phyloP scores from a whole-genome alignment of 306 rosid genomes.

The Boehmeria nivea region DNA sequence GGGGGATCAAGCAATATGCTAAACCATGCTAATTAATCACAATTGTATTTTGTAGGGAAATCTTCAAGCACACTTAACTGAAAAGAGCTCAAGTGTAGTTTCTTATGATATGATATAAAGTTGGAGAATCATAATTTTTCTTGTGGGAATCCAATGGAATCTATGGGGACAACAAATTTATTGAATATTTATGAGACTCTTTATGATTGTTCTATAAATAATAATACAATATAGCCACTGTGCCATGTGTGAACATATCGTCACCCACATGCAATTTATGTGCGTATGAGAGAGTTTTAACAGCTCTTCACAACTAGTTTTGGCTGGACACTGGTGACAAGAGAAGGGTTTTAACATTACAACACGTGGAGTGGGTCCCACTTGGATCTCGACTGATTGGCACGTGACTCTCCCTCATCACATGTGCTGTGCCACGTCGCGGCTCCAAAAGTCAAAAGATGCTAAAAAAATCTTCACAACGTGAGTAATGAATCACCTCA shows the following conservation, averaged over 20 bases:
- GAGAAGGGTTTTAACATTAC: too few species aligned
- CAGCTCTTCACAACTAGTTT: slow-evolving; percentile 2
- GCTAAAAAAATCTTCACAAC: neutral
- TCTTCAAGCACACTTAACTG: too few species aligned
- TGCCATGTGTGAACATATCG: neutral
- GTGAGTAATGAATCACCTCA: too few species aligned
- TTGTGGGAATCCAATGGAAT: slow-evolving; percentile 8
- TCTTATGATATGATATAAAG: too few species aligned
- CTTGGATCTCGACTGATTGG: neutral
- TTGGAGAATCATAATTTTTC: slow-evolving; percentile 1
- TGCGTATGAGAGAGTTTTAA: neutral
- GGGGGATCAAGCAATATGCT: too few species aligned
- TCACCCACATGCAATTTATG: slow-evolving; percentile 20
- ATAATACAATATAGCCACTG: neutral
- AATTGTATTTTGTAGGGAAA: too few species aligned
- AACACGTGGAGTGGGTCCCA: slow-evolving; percentile 15
- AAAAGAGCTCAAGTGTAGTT: too few species aligned
- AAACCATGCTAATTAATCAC: too few species aligned
- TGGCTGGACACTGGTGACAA: slow-evolving; percentile 2
- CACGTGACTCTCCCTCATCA: slow-evolving; percentile 10
- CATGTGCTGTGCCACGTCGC: slow-evolving; percentile 14
- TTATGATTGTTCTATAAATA: too few species aligned
- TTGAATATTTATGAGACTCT: too few species aligned
- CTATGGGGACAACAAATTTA: too few species aligned
- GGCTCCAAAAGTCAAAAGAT: neutral